Evolutionary conservation across 495 filamentous ascomycete genomes (phyloP).

Genomic region (Hypoxylon fragiforme): DNA sequence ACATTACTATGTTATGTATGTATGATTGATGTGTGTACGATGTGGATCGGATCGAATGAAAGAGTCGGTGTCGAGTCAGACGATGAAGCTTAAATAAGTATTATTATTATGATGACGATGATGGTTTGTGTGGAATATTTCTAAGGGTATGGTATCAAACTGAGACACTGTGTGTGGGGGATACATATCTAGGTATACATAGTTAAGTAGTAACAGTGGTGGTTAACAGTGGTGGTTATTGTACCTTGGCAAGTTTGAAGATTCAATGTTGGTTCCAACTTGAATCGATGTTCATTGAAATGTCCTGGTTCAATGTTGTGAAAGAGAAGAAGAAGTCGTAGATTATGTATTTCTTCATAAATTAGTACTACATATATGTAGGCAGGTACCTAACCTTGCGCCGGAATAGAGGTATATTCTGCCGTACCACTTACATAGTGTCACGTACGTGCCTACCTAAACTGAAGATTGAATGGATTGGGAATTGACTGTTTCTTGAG

Average conservation of each 20-base stretch:
- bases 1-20: not conserved
- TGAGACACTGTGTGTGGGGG: not conserved
- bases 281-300: no score
- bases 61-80: conserved; percentile 35
- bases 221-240: no score
- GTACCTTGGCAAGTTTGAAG: no score
- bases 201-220: no score
- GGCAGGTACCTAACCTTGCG: not conserved
- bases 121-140: not conserved
- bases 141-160: not conserved
- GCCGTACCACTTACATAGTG: no score
- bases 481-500: conserved; percentile 6
- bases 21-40: no score
- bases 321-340: not conserved
- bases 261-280: no score
- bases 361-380: not conserved
- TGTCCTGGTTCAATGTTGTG: not conserved
- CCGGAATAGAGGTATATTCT: no score
- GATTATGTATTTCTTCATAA: conserved; percentile 13
- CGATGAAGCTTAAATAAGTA: conserved; percentile 1
- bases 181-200: not conserved
- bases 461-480: no score
- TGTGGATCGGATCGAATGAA: conserved; percentile 20
- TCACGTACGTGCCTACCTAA: no score
- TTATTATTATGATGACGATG: conserved; percentile 2